Percentiles rank a stretch among this genome's conserved stretches.
Evolutionary conservation across 257 asterid species (phyloP).

Genomic region (Plantago ovata): DNA sequence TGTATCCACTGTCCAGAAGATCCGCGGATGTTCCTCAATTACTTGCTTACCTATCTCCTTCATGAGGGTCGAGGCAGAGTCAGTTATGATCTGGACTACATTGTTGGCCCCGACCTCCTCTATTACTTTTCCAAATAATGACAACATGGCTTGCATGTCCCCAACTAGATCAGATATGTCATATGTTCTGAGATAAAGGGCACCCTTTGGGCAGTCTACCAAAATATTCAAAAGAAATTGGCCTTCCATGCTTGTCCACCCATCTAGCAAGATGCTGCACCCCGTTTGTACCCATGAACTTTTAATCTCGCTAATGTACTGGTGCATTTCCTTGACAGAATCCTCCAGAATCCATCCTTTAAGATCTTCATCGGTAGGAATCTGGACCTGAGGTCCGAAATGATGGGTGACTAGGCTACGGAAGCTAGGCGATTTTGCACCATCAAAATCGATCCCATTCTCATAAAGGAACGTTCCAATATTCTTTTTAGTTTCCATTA

Average conservation of each 20-base stretch:
- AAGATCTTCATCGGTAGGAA: constrained; percentile 48
- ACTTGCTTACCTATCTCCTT: constrained; percentile 41
- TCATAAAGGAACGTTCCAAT: constrained; percentile 50
- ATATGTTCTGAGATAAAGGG: constrained; percentile 38
- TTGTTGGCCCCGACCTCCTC: constrained; percentile 41
- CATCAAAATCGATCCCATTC: constrained; percentile 36
- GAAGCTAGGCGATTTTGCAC: constrained; percentile 36
- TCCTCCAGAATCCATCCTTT: constrained; percentile 56
- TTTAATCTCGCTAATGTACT: constrained; percentile 24
- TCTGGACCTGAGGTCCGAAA: constrained; percentile 7
- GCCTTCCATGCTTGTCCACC: constrained; percentile 39
- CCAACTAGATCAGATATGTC: constrained; percentile 30
- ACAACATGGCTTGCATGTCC: constrained; percentile 25
- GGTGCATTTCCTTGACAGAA: constrained; percentile 32
- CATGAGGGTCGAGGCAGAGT: constrained; percentile 44
- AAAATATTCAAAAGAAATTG: constrained; percentile 36
- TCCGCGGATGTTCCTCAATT: constrained; percentile 25
- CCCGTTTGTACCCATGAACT: constrained; percentile 50
- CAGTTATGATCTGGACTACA: constrained; percentile 48
- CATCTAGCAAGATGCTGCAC: constrained; percentile 63
- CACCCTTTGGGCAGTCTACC: constrained; percentile 52
- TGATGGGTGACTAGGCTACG: constrained; percentile 27
- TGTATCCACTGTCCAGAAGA: constrained; percentile 60
- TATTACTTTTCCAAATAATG: constrained; percentile 27
- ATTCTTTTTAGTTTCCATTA: constrained; percentile 22